Base-by-base conservation (phyloP, 1,284 basidiomycete genomes). In the Tilletiopsis washingtonensis region DNA sequence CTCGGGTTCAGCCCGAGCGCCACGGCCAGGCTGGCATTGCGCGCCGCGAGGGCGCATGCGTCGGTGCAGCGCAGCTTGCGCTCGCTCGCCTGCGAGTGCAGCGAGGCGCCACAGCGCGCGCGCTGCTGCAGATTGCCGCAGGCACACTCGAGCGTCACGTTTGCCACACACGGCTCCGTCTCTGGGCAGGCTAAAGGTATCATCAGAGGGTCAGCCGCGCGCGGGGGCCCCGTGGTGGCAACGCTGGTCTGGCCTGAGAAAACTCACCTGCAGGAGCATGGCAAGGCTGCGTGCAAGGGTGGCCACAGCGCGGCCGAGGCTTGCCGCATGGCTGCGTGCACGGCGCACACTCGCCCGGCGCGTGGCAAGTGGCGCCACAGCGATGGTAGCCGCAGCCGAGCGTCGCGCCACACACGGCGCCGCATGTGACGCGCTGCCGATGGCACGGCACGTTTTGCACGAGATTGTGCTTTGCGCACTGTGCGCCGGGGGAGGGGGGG, bases 11-110 rank as follows among this genome's bases (percentile, higher is more conserved):
- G 57, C 15, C 70, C 70, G 3, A 73, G 53, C 6, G 70, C 70
- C 40, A 68, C 65, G 24, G 70, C 69, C 5, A 73, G 52, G 48
- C 60, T 62, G 12, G 67, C 65, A 41, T 73, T 73, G n/a, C 70
- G 59, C 53, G 67, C 63, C 4, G 70, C 70, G 9, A 70, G 51
- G 24, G 57, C 49, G 51, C 70, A 73, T 15, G 58, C 57, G 42
- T 68, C 66, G 41, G 57, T 71, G 59, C 69, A 72, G 50, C 60
- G 62, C 38, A 71, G 61, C 24, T 36, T 37, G 5, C 48, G 42
- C 19, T 57, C 47, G 14, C 20, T n/a, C 2, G 17, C 42, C 39
- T 23, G 32, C 37, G 51, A 49, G 43, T 61, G 58, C 24, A 64
- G 56, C 29, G 59, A 61, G 9, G 60, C 59, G 41, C 61, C 61